Percentiles rank a stretch among this genome's conserved stretches.
These are phyloP conservation scores for Chlorella sp. DNA, from an alignment of 139 green algal genomes.

Conservation along the genomic window DNA sequence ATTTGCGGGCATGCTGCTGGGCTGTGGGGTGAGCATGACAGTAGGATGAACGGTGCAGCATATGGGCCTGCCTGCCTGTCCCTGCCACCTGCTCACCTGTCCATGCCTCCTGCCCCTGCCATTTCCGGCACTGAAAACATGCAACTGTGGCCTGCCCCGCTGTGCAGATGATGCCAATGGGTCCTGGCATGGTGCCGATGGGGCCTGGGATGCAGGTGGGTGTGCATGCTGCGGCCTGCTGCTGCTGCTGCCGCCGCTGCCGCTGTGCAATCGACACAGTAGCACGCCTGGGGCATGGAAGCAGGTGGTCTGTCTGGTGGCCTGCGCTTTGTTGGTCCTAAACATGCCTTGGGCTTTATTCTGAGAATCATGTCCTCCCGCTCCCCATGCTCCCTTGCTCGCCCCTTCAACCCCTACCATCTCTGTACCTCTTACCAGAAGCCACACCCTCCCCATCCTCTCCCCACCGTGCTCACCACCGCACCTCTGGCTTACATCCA, in stretches of 20 bases:
- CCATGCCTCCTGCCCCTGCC: too few relatives aligned
- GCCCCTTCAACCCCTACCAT: background rate
- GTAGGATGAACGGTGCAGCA: background rate
- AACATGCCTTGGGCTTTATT: too few relatives aligned
- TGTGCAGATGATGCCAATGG: background rate
- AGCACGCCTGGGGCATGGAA: too few relatives aligned
- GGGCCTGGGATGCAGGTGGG: background rate
- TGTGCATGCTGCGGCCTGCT: background rate
- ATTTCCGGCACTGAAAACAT: background rate
- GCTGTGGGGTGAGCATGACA: too few relatives aligned
- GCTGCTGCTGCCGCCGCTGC: background rate
- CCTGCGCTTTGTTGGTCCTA: too few relatives aligned
- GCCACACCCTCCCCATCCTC: background rate
- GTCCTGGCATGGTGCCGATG: background rate
- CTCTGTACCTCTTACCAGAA: too few relatives aligned
- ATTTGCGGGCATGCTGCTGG: background rate
- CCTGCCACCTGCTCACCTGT: background rate
- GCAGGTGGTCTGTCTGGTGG: too few relatives aligned
- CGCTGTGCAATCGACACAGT: background rate
- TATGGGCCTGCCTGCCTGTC: background rate
- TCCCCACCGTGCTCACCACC: background rate
- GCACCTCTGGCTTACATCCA: background rate
- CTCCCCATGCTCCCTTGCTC: background rate
- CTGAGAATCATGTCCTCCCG: too few relatives aligned
- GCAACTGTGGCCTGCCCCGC: background rate